Conservation (phyloP, 352 stramenopile species). For the Pythium grandisporangium region DNA sequence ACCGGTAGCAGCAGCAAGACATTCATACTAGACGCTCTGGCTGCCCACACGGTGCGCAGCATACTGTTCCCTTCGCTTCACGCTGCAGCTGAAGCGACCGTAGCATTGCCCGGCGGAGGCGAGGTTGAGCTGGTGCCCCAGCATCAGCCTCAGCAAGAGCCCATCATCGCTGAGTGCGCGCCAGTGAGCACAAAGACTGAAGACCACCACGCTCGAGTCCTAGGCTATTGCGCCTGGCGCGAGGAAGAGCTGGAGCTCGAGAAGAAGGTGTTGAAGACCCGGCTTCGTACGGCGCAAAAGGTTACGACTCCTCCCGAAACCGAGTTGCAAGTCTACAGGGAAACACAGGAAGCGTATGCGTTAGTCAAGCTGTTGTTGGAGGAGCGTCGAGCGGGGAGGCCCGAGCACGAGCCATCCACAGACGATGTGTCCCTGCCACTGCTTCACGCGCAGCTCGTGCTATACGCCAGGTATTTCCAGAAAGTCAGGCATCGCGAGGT, state of each 20-base stretch:
- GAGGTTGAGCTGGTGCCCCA: no score
- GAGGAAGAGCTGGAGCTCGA: constrained; percentile 18
- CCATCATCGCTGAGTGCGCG: no score
- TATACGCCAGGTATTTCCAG: constrained; percentile 58
- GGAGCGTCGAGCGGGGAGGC: no score
- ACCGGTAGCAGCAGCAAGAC: constrained; percentile 8
- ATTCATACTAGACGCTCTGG: constrained; percentile 25
- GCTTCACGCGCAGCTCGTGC: constrained; percentile 34
- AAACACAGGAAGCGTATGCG: constrained; percentile 25
- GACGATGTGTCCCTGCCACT: constrained; percentile 10
- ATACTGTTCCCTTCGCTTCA: constrained; percentile 18
- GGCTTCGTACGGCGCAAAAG: constrained; percentile 4
- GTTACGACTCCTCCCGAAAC: neutral
- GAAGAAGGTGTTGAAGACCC: constrained; percentile 21
- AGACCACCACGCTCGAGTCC: constrained; percentile 10
- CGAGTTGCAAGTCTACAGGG: neutral
- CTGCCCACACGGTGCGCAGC: constrained; percentile 27
- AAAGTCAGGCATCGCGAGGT: no score
- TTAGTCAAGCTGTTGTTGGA: constrained; percentile 48
- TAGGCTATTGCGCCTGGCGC: constrained; percentile 25
- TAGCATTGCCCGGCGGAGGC: no score
- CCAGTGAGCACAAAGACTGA: no score
- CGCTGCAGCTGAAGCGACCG: no score
- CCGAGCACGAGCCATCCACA: no score
- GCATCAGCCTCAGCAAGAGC: no score